These are phyloP conservation scores for Oemleria cerasiformis DNA, from an alignment of 306 rosid genomes.

Conservation along the genomic window DNA sequence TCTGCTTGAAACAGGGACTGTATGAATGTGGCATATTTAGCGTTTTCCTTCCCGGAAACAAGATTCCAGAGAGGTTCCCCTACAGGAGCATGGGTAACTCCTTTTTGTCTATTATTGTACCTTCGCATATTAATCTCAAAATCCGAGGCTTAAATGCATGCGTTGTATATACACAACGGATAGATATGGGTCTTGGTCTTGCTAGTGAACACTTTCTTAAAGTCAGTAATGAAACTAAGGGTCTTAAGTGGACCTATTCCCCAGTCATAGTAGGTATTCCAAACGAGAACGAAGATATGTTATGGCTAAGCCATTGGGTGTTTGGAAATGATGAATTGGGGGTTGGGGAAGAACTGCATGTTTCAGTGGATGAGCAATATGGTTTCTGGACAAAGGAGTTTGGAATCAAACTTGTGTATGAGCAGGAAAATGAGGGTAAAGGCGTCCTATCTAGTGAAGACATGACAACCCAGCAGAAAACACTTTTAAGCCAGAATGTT, in stretches of 20 bases:
- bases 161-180: neutral
- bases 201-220: neutral
- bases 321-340: neutral
- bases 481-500: no score
- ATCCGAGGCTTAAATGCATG: slow-evolving; percentile 7
- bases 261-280: neutral
- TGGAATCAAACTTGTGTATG: neutral
- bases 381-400: neutral
- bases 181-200: neutral
- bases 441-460: no score
- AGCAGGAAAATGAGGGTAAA: no score
- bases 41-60: neutral
- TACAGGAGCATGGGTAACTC: neutral
- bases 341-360: neutral
- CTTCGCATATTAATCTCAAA: neutral
- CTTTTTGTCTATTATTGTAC: neutral
- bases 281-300: neutral
- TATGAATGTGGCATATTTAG: neutral
- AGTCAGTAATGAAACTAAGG: neutral
- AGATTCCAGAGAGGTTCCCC: neutral
- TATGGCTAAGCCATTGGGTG: neutral
- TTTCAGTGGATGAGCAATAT: neutral
- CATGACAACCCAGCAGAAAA: no score
- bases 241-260: neutral
- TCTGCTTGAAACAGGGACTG: neutral